These are phyloP conservation scores for Linum lewisii DNA, from an alignment of 345 rosid species.

Conservation along the genomic window DNA sequence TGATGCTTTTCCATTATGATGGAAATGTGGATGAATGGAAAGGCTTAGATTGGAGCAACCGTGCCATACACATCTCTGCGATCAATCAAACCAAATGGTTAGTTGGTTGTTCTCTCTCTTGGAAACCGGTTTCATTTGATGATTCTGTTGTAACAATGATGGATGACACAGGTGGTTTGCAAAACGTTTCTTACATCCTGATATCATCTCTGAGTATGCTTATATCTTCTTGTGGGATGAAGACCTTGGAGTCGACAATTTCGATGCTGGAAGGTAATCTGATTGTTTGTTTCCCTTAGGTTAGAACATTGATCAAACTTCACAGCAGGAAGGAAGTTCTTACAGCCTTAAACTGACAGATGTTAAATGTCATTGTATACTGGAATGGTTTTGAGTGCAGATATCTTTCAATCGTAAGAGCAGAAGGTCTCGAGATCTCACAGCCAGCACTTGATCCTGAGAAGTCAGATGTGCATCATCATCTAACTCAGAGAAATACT, in stretches of 20 bases:
- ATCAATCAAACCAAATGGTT: constrained; percentile 81
- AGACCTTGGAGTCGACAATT: constrained; percentile 44
- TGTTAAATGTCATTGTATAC: background rate
- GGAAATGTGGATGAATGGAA: constrained; percentile 65
- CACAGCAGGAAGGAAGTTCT: too few relatives aligned
- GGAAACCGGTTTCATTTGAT: background rate
- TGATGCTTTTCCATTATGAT: constrained; percentile 82
- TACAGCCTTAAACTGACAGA: background rate
- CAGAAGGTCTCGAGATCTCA: constrained; percentile 77
- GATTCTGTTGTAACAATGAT: background rate
- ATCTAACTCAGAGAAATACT: constrained; percentile 38
- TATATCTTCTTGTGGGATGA: constrained; percentile 65
- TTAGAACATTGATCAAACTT: too few relatives aligned
- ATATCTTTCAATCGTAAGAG: constrained; percentile 51
- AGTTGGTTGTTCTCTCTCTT: background rate
- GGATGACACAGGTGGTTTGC: constrained; percentile 69
- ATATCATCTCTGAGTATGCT: constrained; percentile 38
- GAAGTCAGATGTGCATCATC: constrained; percentile 50
- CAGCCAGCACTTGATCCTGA: constrained; percentile 72
- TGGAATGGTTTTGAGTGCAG: constrained; percentile 23
- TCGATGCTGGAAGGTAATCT: constrained; percentile 38
- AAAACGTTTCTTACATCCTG: constrained; percentile 63
- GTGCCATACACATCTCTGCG: constrained; percentile 58
- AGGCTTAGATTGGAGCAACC: constrained; percentile 52
- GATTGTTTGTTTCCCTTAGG: background rate